Evolutionary conservation across 352 stramenopile genomes (phyloP).

Genomic region (Phytophthora idaei): DNA sequence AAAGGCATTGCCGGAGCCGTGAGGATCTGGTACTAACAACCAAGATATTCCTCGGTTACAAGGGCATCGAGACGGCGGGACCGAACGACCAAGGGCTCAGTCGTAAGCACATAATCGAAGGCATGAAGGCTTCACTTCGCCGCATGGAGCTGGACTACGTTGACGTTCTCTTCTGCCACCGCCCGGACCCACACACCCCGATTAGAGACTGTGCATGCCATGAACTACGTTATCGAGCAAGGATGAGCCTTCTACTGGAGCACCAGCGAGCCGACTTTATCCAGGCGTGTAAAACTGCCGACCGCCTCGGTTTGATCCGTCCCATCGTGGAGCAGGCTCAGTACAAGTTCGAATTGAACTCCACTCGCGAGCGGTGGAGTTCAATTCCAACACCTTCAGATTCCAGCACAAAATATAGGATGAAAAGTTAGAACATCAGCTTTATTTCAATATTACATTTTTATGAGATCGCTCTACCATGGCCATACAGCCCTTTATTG

Average conservation of each 20-base stretch:
- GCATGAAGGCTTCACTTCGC: constrained; percentile 27
- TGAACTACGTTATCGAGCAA: constrained; percentile 17
- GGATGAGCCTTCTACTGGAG: constrained; percentile 20
- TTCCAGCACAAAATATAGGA: too few species aligned
- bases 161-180: constrained; percentile 49
- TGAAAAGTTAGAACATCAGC: too few species aligned
- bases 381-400: background rate
- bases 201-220: constrained; percentile 28
- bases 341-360: constrained; percentile 36
- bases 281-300: constrained; percentile 55
- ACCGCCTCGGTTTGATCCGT: constrained; percentile 36
- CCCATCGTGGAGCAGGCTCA: constrained; percentile 44
- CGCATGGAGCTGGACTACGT: constrained; percentile 28
- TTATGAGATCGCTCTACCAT: too few species aligned
- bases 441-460: too few species aligned
- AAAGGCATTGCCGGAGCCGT: constrained; percentile 4
- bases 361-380: background rate
- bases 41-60: constrained; percentile 39
- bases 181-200: constrained; percentile 32
- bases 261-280: constrained; percentile 44
- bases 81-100: constrained; percentile 10
- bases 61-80: background rate
- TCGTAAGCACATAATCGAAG: constrained; percentile 32
- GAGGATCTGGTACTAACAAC: constrained; percentile 36
- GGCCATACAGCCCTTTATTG: too few species aligned